A percentile compares a stretch with the other conserved stretches of the same genome.
phyloP scores from a whole-genome alignment of 2,329 filamentous ascomycete species.

The Trichoderma breve region DNA sequence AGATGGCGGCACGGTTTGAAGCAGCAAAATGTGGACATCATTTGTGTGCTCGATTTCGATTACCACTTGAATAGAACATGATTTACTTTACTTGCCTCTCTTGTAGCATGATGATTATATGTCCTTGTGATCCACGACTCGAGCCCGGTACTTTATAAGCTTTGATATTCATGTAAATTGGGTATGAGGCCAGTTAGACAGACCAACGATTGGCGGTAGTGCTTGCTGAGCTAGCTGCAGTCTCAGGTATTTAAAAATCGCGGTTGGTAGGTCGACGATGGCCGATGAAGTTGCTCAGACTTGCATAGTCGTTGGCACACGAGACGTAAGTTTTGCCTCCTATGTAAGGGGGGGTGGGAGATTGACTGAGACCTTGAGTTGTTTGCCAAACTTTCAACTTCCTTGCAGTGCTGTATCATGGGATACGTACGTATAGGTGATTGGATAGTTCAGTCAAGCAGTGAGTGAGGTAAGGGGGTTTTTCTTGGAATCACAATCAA shows the following conservation, averaged over 20 bases:
- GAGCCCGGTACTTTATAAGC: neutral
- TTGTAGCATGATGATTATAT: neutral
- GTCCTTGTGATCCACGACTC: neutral
- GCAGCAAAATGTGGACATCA: conserved; percentile 24
- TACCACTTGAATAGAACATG: conserved; percentile 29
- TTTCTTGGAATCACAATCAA: neutral
- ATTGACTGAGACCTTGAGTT: neutral
- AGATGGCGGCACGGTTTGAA: conserved; percentile 29
- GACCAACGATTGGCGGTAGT: neutral
- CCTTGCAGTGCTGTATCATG: neutral
- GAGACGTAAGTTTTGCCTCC: neutral
- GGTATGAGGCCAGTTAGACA: neutral
- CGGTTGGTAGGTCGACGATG: neutral
- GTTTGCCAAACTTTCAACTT: neutral
- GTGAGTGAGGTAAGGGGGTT: neutral
- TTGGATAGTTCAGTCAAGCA: neutral
- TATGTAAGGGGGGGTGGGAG: neutral
- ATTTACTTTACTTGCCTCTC: conserved; percentile 9
- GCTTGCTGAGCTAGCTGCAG: neutral
- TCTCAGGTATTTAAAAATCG: neutral
- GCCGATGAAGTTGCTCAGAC: neutral
- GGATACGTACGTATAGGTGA: neutral
- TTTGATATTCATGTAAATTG: neutral
- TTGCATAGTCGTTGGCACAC: neutral
- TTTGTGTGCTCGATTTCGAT: conserved; percentile 22